Conservation (phyloP, 176 grass and related monocot genomes). For the Oryza brachyantha region DNA sequence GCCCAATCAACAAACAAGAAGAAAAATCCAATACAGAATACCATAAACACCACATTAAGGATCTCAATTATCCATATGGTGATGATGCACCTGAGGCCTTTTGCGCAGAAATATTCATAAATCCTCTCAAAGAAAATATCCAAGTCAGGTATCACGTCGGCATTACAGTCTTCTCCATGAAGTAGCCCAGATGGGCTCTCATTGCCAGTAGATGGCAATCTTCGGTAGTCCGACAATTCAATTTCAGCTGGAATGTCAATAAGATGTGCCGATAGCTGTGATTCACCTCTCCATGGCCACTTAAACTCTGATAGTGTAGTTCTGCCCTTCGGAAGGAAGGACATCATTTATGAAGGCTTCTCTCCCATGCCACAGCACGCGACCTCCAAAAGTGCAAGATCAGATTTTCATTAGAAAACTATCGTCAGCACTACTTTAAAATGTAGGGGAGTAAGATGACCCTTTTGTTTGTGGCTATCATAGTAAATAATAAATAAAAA, state of each 20-base stretch:
- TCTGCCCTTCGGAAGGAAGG: constrained; percentile 32
- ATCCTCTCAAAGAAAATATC: constrained; percentile 79
- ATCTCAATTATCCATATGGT: constrained; percentile 81
- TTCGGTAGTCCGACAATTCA: constrained; percentile 69
- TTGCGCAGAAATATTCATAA: constrained; percentile 75
- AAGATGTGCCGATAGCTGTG: constrained; percentile 42
- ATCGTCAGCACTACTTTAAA: not conserved
- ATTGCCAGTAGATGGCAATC: constrained; percentile 38
- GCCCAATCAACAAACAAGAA: constrained; percentile 82
- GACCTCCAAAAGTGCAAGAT: not conserved
- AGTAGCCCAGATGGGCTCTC: constrained; percentile 70
- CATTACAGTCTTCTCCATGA: constrained; percentile 44
- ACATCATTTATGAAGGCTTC: constrained; percentile 36
- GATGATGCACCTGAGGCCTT: constrained; percentile 76
- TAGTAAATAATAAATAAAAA: not conserved
- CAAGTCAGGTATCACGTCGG: constrained; percentile 61
- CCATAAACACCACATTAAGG: constrained; percentile 65
- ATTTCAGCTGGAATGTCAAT: constrained; percentile 55
- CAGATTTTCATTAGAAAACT: not conserved
- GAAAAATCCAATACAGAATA: constrained; percentile 79
- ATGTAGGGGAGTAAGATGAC: not conserved
- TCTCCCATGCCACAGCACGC: not conserved
- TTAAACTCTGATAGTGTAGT: constrained; percentile 26
- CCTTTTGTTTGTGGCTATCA: not conserved
- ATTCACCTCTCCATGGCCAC: constrained; percentile 54